A percentile compares a stretch with the other conserved stretches of the same genome.
Evolutionary conservation across 371 early-diverging fungal species (phyloP).

Genomic region (Batrachochytrium dendrobatidis): DNA sequence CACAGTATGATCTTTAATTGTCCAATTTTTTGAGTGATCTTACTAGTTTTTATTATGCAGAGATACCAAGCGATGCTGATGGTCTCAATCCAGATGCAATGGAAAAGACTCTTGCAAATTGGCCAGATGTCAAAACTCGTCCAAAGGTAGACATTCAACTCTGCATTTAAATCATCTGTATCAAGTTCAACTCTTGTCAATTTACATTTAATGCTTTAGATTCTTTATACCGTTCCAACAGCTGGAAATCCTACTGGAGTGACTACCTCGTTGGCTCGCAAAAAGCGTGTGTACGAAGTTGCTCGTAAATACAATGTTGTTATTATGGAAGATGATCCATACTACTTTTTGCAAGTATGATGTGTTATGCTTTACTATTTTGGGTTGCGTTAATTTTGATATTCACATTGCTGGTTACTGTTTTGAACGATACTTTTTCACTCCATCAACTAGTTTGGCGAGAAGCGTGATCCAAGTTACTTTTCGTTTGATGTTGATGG

Average conservation of each 20-base stretch:
- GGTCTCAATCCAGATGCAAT: slow-evolving; percentile 53
- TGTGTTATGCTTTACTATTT: neutral
- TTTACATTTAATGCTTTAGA: no score
- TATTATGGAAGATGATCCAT: slow-evolving; percentile 75
- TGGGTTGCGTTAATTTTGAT: slow-evolving; percentile 8
- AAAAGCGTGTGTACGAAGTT: slow-evolving; percentile 53
- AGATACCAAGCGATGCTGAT: slow-evolving; percentile 41
- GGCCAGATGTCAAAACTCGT: slow-evolving; percentile 40
- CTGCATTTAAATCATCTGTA: no score
- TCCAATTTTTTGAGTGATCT: neutral
- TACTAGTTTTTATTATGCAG: slow-evolving; percentile 27
- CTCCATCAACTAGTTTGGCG: slow-evolving; percentile 3
- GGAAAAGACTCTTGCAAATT: slow-evolving; percentile 50
- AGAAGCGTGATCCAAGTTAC: slow-evolving; percentile 53
- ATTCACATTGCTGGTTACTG: no score
- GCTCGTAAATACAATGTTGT: slow-evolving; percentile 51
- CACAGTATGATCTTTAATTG: neutral
- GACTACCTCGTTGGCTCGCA: slow-evolving; percentile 53
- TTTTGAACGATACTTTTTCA: slow-evolving; percentile 3
- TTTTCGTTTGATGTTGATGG: slow-evolving; percentile 70
- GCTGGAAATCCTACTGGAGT: slow-evolving; percentile 70
- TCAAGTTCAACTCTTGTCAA: no score
- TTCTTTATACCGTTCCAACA: slow-evolving; percentile 61
- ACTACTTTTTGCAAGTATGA: slow-evolving; percentile 59
- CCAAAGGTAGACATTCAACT: slow-evolving; percentile 30